Percentiles rank a stretch among this genome's conserved stretches.
These are phyloP conservation scores for Cutaneotrichosporon cyanovorans DNA, from an alignment of 1,284 basidiomycete genomes.

Conservation along the genomic window DNA sequence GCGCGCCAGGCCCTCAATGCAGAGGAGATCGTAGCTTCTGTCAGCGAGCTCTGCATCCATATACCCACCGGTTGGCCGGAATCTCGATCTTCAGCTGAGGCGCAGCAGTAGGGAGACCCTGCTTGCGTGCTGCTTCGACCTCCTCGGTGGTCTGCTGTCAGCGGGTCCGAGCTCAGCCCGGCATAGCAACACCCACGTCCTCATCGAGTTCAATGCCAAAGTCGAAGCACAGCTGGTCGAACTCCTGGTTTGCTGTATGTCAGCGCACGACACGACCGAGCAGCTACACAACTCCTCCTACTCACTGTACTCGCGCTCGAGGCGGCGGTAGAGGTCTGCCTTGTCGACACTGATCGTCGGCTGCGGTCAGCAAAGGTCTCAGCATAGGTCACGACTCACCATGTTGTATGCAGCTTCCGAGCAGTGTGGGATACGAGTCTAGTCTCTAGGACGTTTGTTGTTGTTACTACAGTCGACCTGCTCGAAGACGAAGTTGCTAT, in stretches of 20 bases:
- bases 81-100: constrained; percentile 98
- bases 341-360: constrained; percentile 95
- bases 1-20: constrained; percentile 90
- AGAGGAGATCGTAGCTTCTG: constrained; percentile 88
- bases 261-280: background rate
- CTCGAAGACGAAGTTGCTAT: too few relatives aligned
- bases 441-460: background rate
- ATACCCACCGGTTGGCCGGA: constrained; percentile 74
- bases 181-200: constrained; percentile 57
- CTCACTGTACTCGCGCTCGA: constrained; percentile 77
- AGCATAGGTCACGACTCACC: background rate
- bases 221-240: constrained; percentile 93
- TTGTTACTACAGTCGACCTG: too few relatives aligned
- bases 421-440: too few relatives aligned
- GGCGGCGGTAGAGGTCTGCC: constrained; percentile 79
- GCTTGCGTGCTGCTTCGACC: constrained; percentile 70
- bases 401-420: background rate
- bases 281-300: background rate
- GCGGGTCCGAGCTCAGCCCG: background rate
- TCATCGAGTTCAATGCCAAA: constrained; percentile 97
- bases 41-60: constrained; percentile 2
- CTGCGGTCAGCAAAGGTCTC: constrained; percentile 37
- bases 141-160: constrained; percentile 71
- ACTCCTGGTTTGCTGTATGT: constrained; percentile 77
- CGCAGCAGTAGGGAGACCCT: constrained; percentile 70